Evolutionary conservation across 2,329 filamentous ascomycete genomes (phyloP), one percentile per base, ranked within the genome.

Genomic region (Venturia asperata): DNA sequence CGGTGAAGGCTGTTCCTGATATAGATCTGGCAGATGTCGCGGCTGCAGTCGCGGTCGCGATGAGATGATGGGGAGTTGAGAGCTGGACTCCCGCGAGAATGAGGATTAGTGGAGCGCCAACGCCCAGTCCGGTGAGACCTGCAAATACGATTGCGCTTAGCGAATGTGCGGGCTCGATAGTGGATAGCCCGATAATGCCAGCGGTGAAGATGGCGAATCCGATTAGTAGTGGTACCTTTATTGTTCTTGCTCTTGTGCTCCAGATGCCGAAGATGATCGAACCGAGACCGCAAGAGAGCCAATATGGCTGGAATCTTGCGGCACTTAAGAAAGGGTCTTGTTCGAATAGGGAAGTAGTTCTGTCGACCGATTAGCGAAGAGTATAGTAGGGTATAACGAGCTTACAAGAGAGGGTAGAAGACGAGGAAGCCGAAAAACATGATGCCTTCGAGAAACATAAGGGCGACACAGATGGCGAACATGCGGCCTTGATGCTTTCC

Each of bases 401-500:
- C 55, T 42, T 21, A 64, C 63, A 64, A 37, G 47, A 64, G 52
- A n/a, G 63, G 63, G 58, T 64, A 64, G 27, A 64, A 64, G 19
- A 64, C 39, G 27, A 64, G 19, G 52, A 62, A 64, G n/a, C 43
- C 27, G 21, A 62, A 64, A 7, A 64, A 17, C 55, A 62, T 24
- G 6, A 64, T 61, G 63, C 52, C 63, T 61, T 64, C 63, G n/a
- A 64, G 19, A 11, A 64, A 37, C 21, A 64, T 64, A 6, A 64
- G 63, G 17, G 13, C 52, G 19, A 64, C 55, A n/a, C 52, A 64
- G 13, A 62, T 58, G 2, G 63, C 63, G 11, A 64, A 62, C 5
- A 55, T 61, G 13, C 34, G 47, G 24, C 63, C 63, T 24, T 11
- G 19, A 15, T 42, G 17, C 39, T 61, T 64, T 10, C 63, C 63